phyloP scores from a whole-genome alignment of 1,284 basidiomycete species.

The Omphalotus olearius region DNA sequence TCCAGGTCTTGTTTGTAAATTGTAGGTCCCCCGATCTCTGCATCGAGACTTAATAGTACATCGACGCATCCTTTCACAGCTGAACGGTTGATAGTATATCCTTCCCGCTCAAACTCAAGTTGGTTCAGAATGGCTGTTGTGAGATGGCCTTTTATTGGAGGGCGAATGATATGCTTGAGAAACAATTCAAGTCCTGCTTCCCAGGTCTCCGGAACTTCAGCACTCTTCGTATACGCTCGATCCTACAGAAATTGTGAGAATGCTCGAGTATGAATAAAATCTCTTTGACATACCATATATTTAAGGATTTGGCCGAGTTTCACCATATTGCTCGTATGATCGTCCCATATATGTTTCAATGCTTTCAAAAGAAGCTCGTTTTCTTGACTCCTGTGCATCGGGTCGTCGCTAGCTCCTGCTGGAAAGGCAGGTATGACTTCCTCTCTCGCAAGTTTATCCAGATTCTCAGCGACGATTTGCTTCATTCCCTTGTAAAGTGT shows the following conservation, averaged over 20 bases:
- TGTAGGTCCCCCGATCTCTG: conserved; percentile 46
- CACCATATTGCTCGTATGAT: conserved; percentile 87
- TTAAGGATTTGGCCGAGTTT: conserved; percentile 90
- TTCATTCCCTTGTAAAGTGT: conserved; percentile 88
- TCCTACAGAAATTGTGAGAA: conserved; percentile 54
- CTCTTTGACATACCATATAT: conserved; percentile 76
- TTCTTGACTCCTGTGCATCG: conserved; percentile 65
- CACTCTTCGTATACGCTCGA: conserved; percentile 75
- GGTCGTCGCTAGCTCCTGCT: conserved; percentile 47
- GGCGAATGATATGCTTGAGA: conserved; percentile 77
- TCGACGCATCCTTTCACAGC: conserved; percentile 89
- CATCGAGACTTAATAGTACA: conserved; percentile 71
- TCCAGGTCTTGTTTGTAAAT: conserved; percentile 90
- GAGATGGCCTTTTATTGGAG: conserved; percentile 83
- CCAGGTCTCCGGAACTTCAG: conserved; percentile 75
- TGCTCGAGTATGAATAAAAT: conserved; percentile 7
- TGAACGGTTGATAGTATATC: conserved; percentile 88
- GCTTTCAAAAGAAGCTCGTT: conserved; percentile 85
- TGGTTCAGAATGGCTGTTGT: conserved; percentile 81
- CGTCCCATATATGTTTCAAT: conserved; percentile 87
- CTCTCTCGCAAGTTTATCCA: conserved; percentile 75
- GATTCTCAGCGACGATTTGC: conserved; percentile 77
- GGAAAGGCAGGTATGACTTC: conserved; percentile 86
- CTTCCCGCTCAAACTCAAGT: conserved; percentile 89
- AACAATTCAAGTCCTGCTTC: conserved; percentile 86